Evolutionary conservation across 2,329 filamentous ascomycete genomes (phyloP), one percentile per base, ranked within the genome.

Genomic region (Curvularia hawaiiensis): DNA sequence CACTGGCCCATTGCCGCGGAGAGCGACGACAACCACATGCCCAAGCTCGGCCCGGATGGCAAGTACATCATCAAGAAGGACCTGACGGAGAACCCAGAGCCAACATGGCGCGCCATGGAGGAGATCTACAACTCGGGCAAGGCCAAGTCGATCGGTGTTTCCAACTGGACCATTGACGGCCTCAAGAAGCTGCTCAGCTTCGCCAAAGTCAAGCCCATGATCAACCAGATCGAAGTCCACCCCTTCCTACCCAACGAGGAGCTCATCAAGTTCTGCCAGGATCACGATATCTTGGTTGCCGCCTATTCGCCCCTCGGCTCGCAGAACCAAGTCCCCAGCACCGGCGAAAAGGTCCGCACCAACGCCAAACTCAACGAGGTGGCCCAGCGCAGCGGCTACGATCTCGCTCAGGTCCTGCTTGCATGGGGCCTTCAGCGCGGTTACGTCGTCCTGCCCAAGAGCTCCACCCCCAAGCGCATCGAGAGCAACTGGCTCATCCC

Each of bases 371-470:
- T 95, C 51, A 85, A 85, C 65, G 82, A 82, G 22, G 77, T 96
- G 51, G 87, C 88, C 1, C 79, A 88, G 69, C 92, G 91, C 78
- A 86, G 95, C 73, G 83, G 82, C 61, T 91, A 90, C 79, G 85
- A 87, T 10, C 87, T 90, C 58, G 89, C 90, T 1, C 92, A 97
- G 80, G 80, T 96, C n/a, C 75, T 97, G 71, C 78, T 97, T 50
- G 84, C 92, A 54, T 97, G 92, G 85, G 90, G 90, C 62, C 76
- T 96, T 75, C 89, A 95, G 78, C 91, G 91, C 77, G 89, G 75
- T n/a, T 77, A 73, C 53, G 73, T 69, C 12, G 71, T 78, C 4
- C 65, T 79, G 52, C 77, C 77, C 18, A 79, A 79, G 71, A 78
- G 75, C 65, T 77, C 77, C 12, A 77, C 75, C 12, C 73, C 75